phyloP scores from a whole-genome alignment of 306 rosid genomes.

The Heteromeles arbutifolia region DNA sequence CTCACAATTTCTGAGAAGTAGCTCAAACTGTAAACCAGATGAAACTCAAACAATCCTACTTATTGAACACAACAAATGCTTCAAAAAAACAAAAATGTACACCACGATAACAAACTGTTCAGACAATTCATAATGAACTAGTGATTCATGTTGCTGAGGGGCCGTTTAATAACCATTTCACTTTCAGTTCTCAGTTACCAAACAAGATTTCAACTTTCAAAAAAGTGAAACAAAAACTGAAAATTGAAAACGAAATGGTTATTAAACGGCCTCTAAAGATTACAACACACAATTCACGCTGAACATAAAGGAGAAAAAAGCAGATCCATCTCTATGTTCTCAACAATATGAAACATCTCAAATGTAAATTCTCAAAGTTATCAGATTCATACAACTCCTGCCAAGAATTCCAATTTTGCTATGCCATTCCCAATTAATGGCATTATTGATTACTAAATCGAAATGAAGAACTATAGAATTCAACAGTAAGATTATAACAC shows the following conservation, averaged over 20 bases:
- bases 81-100: neutral
- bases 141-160: neutral
- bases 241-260: no score
- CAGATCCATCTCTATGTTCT: neutral
- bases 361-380: neutral
- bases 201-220: no score
- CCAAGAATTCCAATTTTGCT: neutral
- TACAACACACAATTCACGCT: neutral
- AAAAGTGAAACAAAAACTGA: no score
- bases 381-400: neutral
- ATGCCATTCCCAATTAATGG: constrained; percentile 19
- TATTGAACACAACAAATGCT: neutral
- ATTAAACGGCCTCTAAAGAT: neutral
- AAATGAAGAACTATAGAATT: neutral
- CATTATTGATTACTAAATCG: constrained; percentile 14
- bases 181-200: no score
- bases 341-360: neutral
- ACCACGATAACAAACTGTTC: neutral
- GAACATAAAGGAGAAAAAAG: neutral
- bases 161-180: no score
- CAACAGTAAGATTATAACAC: neutral
- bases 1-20: neutral
- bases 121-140: neutral
- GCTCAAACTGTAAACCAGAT: neutral
- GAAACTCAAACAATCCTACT: neutral